Percentiles rank a stretch among this genome's conserved stretches.
Conservation (phyloP, 495 filamentous ascomycete genomes). For the Podospora australis region DNA sequence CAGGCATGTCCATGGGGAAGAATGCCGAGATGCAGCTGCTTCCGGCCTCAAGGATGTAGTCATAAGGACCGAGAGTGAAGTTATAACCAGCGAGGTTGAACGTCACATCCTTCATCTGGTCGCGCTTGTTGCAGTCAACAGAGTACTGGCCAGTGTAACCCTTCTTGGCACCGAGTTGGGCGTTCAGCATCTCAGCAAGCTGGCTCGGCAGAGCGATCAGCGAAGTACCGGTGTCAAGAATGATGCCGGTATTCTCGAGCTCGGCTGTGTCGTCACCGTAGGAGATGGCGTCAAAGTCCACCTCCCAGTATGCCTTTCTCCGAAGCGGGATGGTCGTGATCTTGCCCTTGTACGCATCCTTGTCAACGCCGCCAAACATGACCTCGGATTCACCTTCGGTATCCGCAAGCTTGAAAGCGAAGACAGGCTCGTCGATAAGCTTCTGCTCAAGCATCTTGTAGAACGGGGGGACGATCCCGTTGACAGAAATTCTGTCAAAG, state of each 20-base stretch:
- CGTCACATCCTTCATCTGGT: constrained; percentile 75
- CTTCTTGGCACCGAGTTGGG: constrained; percentile 97
- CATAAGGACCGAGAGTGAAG: constrained; percentile 81
- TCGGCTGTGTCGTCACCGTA: constrained; percentile 80
- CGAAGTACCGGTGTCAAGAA: constrained; percentile 97
- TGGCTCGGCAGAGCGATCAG: constrained; percentile 90
- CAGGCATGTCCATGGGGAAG: constrained; percentile 96
- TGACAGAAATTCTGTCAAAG: constrained; percentile 92
- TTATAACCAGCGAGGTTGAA: constrained; percentile 83
- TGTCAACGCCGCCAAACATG: constrained; percentile 85
- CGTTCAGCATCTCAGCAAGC: constrained; percentile 94
- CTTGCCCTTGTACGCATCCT: constrained; percentile 81
- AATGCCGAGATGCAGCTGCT: constrained; percentile 95
- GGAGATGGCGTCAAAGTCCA: constrained; percentile 85
- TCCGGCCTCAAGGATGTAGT: constrained; percentile 94
- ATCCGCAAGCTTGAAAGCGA: constrained; percentile 88
- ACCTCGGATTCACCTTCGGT: constrained; percentile 76
- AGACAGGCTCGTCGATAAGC: constrained; percentile 84
- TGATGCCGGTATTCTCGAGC: constrained; percentile 88
- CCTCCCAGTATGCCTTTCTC: constrained; percentile 99
- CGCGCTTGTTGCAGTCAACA: constrained; percentile 80
- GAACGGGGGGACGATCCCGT: constrained; percentile 89
- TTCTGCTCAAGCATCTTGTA: constrained; percentile 90
- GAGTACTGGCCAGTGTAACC: constrained; percentile 90
- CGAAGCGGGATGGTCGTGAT: constrained; percentile 88